Evolutionary conservation across 495 filamentous ascomycete species (phyloP).

Genomic region (Tuber melanosporum): DNA sequence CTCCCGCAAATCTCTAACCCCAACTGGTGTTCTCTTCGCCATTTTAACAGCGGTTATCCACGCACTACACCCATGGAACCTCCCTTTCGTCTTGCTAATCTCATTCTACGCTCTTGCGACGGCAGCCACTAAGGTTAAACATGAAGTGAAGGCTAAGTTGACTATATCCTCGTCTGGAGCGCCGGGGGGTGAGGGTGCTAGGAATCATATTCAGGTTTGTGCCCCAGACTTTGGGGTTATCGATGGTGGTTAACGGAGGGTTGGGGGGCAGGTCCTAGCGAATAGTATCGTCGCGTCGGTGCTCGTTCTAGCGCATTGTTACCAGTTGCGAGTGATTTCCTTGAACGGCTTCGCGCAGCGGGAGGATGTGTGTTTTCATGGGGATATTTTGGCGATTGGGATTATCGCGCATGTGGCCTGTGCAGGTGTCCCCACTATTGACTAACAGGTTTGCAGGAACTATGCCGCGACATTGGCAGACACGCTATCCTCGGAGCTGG

Average conservation of each 20-base stretch:
- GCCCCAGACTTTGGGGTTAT: neutral
- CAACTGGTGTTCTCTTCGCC: conserved; percentile 63
- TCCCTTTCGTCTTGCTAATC: conserved; percentile 73
- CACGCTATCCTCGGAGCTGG: conserved; percentile 91
- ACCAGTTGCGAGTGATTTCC: conserved; percentile 51
- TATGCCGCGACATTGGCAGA: conserved; percentile 89
- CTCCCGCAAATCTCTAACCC: conserved; percentile 53
- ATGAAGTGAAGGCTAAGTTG: conserved; percentile 71
- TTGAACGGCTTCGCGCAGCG: conserved; percentile 27
- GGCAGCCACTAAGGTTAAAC: conserved; percentile 80
- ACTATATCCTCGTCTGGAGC: conserved; percentile 68
- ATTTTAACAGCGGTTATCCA: conserved; percentile 67
- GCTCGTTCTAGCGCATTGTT: conserved; percentile 64
- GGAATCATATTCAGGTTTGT: conserved; percentile 68
- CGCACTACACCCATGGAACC: conserved; percentile 80
- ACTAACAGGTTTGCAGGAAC: conserved; percentile 58
- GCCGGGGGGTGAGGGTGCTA: conserved; percentile 67
- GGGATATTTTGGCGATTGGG: neutral
- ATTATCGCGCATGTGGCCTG: neutral
- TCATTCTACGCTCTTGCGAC: conserved; percentile 86
- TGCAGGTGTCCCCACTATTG: conserved; percentile 45
- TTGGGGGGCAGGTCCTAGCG: conserved; percentile 56
- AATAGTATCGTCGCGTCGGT: conserved; percentile 76
- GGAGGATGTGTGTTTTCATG: conserved; percentile 4
- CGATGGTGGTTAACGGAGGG: neutral